Evolutionary conservation across 2,329 filamentous ascomycete genomes (phyloP).

Genomic region (Dactylellina haptotyla): DNA sequence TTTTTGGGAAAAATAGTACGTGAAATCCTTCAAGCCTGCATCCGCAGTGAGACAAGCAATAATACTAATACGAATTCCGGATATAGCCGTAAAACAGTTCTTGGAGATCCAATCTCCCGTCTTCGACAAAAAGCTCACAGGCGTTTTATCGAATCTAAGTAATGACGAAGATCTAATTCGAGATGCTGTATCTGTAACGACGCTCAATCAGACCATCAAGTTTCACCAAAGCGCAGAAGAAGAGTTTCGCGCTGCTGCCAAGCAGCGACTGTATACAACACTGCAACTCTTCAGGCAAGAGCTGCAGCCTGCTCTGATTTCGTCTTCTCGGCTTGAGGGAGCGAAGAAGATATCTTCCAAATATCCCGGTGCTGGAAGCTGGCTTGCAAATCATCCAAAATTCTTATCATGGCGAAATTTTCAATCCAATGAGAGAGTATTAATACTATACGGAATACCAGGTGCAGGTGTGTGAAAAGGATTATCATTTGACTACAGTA

Average conservation of each 20-base stretch:
- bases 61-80: too few relatives aligned
- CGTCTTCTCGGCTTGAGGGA: neutral
- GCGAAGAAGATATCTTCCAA: neutral
- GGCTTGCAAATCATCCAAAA: slow-evolving; percentile 3
- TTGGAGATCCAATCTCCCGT: too few relatives aligned
- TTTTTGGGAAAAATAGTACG: too few relatives aligned
- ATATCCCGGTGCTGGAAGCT: neutral
- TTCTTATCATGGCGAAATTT: neutral
- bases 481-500: neutral
- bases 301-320: slow-evolving; percentile 9
- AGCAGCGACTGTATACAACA: neutral
- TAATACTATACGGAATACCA: slow-evolving; percentile 19
- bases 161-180: slow-evolving; percentile 7
- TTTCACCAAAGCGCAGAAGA: slow-evolving; percentile 10
- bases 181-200: neutral
- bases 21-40: too few relatives aligned
- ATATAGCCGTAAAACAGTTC: too few relatives aligned
- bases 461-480: neutral
- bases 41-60: too few relatives aligned
- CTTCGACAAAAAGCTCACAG: too few relatives aligned
- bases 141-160: slow-evolving; percentile 9
- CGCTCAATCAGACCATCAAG: neutral
- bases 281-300: slow-evolving; percentile 12
- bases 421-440: neutral
- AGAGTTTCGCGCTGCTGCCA: slow-evolving; percentile 12